Evolutionary conservation across 1,139 yeast species (phyloP).

Genomic region (Magnusiomyces fungicola): DNA sequence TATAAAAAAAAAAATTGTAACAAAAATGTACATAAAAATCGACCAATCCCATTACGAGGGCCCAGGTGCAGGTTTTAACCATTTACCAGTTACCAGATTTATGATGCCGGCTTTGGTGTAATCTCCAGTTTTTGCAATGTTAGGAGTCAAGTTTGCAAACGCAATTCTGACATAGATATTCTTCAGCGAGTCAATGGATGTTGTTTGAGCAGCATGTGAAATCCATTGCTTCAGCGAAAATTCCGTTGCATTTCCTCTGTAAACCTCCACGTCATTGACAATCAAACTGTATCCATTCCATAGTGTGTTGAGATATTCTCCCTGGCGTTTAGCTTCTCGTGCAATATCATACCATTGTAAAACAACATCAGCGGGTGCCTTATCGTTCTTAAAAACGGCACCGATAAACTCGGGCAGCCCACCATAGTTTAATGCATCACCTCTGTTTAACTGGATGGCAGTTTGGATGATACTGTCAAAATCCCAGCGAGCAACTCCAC

Average conservation of each 20-base stretch:
- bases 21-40: neutral
- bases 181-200: constrained; percentile 3
- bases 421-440: constrained; percentile 57
- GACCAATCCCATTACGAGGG: constrained; percentile 16
- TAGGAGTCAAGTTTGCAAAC: constrained; percentile 18
- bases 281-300: constrained; percentile 52
- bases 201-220: constrained; percentile 7
- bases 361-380: neutral
- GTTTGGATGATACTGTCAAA: constrained; percentile 86
- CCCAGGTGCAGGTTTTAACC: constrained; percentile 20
- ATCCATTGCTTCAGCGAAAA: constrained; percentile 28
- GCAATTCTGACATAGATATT: constrained; percentile 26
- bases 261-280: constrained; percentile 73
- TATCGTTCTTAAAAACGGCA: constrained; percentile 21
- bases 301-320: neutral
- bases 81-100: constrained; percentile 17
- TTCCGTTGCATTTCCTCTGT: constrained; percentile 40
- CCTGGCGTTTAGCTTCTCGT: neutral
- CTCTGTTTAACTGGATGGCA: constrained; percentile 53
- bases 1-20: too few relatives aligned
- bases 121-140: constrained; percentile 21
- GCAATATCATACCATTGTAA: constrained; percentile 10
- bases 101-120: constrained; percentile 25
- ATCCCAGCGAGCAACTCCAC: constrained; percentile 92
- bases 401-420: constrained; percentile 45